Evolutionary conservation across 139 green algal species (phyloP).

Genomic region (Micractinium conductrix): DNA sequence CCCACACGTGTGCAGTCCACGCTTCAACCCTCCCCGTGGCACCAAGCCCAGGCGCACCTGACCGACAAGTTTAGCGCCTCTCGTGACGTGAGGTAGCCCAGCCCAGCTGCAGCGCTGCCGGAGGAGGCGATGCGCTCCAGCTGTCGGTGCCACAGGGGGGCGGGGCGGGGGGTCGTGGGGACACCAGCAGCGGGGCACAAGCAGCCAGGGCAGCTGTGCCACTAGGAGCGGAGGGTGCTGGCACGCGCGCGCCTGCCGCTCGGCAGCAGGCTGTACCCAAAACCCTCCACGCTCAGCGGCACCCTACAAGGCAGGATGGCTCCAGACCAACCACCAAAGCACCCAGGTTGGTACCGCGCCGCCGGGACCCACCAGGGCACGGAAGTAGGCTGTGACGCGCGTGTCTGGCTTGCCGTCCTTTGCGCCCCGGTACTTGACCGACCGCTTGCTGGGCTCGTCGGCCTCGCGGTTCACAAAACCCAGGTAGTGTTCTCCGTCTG

Average conservation of each 20-base stretch:
- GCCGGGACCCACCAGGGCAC: not conserved
- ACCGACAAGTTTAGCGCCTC: not conserved
- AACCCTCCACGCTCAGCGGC: not conserved
- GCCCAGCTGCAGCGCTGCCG: not conserved
- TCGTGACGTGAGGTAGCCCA: constrained; percentile 8
- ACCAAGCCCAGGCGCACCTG: not conserved
- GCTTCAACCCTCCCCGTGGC: no score
- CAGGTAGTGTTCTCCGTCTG: constrained; percentile 17
- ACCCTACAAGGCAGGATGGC: not conserved
- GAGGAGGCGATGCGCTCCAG: constrained; percentile 18
- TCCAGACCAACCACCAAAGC: no score
- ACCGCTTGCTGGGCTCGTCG: constrained; percentile 20
- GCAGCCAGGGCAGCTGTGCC: no score
- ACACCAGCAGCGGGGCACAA: no score
- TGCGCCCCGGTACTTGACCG: constrained; percentile 27
- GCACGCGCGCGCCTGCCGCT: not conserved
- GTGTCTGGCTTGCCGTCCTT: constrained; percentile 34
- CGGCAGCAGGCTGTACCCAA: not conserved
- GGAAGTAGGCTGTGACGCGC: constrained; percentile 29
- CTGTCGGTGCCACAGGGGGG: not conserved
- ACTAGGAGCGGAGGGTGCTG: no score
- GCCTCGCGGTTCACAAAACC: constrained; percentile 29
- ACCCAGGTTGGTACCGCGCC: no score
- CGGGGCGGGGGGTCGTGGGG: no score
- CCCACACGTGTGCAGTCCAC: no score